Base-by-base conservation (phyloP, 768 basidiomycete genomes). In the Lentinula sp. region DNA sequence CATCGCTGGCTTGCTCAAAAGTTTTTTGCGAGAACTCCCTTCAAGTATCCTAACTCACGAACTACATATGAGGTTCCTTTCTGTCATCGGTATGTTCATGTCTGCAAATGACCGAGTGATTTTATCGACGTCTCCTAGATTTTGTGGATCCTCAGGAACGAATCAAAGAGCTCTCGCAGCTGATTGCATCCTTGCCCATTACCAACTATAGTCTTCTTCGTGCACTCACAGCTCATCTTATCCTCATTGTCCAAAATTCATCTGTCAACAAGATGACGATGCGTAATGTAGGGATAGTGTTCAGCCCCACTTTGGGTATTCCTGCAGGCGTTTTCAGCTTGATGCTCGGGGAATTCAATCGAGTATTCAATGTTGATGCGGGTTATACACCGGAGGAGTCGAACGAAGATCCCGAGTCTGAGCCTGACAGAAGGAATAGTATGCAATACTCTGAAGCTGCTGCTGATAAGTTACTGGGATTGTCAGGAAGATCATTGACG, bases 261-360 rank as follows among this genome's bases (percentile, higher is more conserved):
- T 67, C 81, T 46, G 76, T 89, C 61, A 97, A 97, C 85, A 98
- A 95, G 79, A 99, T 99, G 97, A 95, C 91, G 45, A 88, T 98
- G 85, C 87, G 96, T 50, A 99, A 99, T 71, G 93, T 99, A 31
- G 95, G 96, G 16, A 98, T 99, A 62, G 96, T 98, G 23, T 98
- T 98, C 76, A 95, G 94, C 65, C 97, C 97, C 2, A 98, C 97
- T 0, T 79, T 99, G 11, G 95, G 94, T 48, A 97, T 99, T 66
- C 96, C 96, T n/a, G 96, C 96, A 3, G 93, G 93, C 6, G 91
- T 98, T 46, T 95, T 98, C 74, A 94, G 92, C 69, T 76, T 97
- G 64, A 93, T 98, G 87, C 83, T 98, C 34, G 88, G 86, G 60
- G 93, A 97, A 70, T 98, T 95, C 75, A 93, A 92, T 66, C 84